These are phyloP conservation scores for Ulmus americana DNA, from an alignment of 331 rosid genomes.

Conservation along the genomic window DNA sequence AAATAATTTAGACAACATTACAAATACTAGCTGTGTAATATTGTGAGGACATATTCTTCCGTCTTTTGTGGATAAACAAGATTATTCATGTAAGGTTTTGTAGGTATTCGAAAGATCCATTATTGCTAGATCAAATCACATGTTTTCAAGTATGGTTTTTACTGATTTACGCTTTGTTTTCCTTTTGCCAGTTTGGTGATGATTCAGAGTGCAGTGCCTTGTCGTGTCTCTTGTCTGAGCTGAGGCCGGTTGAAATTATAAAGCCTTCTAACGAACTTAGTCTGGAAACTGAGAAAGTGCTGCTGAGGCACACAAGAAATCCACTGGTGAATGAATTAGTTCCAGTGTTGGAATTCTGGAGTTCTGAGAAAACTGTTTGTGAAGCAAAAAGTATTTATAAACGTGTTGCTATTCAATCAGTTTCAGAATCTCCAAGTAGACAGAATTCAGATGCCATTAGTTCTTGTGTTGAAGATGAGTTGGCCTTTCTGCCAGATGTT, in stretches of 20 bases:
- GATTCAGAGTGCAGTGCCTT: conserved; percentile 77
- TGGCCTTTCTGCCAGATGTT: conserved; percentile 57
- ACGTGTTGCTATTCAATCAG: conserved; percentile 21
- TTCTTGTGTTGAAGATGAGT: conserved; percentile 32
- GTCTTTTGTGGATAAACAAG: too few species aligned
- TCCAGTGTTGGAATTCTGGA: conserved; percentile 80
- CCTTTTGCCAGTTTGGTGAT: conserved; percentile 60
- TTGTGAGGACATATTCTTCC: too few species aligned
- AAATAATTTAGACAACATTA: too few species aligned
- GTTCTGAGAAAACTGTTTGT: conserved; percentile 54
- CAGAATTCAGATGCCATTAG: neutral
- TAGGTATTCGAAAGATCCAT: neutral
- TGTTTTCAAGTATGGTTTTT: conserved; percentile 4
- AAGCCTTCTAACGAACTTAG: conserved; percentile 76
- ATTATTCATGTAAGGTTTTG: neutral
- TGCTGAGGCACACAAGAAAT: conserved; percentile 70
- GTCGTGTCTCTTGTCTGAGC: conserved; percentile 76
- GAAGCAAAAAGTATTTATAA: conserved; percentile 51
- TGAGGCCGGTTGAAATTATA: conserved; percentile 88
- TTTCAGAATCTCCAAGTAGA: conserved; percentile 24
- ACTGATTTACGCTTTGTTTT: conserved; percentile 23
- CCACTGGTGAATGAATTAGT: conserved; percentile 82
- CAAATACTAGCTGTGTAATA: too few species aligned
- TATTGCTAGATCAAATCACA: neutral
- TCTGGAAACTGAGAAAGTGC: conserved; percentile 72